Base-by-base conservation (phyloP, 192 early-diverging fungal species). In the Geranomyces variabilis region DNA sequence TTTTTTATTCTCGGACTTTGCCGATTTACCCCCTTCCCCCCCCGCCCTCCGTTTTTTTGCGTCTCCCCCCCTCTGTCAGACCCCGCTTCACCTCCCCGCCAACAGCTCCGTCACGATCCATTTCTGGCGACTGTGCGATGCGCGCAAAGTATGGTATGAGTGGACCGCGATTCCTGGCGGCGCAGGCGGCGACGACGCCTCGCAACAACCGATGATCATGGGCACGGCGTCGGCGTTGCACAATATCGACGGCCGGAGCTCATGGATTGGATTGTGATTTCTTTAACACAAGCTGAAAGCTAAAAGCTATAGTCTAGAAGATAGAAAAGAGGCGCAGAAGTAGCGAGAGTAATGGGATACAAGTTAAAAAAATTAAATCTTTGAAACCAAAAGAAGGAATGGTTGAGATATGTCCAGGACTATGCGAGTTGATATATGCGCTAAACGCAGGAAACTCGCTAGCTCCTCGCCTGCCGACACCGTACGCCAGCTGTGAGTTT, bases 81-180 rank as follows among this genome's bases (percentile, higher is more conserved):
- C 74, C 0, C 96, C 97, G 6, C 64, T 97, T 29, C 80, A 82
- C 64, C 84, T 92, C n/a, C 81, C 83, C 9, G 68, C 78, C 9
- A 88, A 86, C 6, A 76, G 88, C 13, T 63, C 62, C 1, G 75
- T 99, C 0, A 76, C 80, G 10, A 78, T 94, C 14, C 84, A 92
- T 67, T 91, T 97, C 75, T 99, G 97, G 96, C 76, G 97, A 28
- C 77, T 86, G 46, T 83, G 91, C n/a, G 83, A 87, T 56, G 79
- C 73, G 19, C 70, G 91, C 44, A 96, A 94, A 67, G 92, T 94
- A 13, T 99, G 97, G 97, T 97, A 98, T 75, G 97, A 99, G 78
- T 99, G 97, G 97, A 74, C 80, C 31, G 90, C 90, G 1, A 69
- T 81, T 19, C 75, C 80, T 30, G 36, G 36, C 3, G 5, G 10